These are phyloP conservation scores for Talaromyces sp. DNA, from an alignment of 2,329 filamentous ascomycete genomes.

Conservation along the genomic window DNA sequence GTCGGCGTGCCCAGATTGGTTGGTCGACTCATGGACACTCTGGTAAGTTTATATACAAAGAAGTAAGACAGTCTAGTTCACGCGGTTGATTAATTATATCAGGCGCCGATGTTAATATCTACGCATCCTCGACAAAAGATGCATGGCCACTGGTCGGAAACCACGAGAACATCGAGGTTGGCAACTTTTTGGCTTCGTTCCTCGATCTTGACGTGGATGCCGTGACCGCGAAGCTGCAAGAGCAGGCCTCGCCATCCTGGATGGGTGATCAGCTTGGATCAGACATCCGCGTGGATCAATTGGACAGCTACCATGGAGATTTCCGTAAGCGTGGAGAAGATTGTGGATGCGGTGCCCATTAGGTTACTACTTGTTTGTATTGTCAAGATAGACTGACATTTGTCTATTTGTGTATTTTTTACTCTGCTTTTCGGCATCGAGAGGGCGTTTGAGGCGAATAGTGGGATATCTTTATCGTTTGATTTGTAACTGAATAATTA, in stretches of 20 bases:
- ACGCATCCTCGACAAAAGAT: slow-evolving; percentile 64
- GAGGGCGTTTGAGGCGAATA: neutral
- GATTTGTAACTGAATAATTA: neutral
- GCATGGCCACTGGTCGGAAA: slow-evolving; percentile 69
- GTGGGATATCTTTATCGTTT: neutral
- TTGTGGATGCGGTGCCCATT: slow-evolving; percentile 8
- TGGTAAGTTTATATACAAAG: slow-evolving; percentile 23
- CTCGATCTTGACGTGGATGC: slow-evolving; percentile 71
- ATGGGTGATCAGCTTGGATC: slow-evolving; percentile 35
- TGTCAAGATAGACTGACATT: neutral
- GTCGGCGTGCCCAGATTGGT: slow-evolving; percentile 77
- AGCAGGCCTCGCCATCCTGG: slow-evolving; percentile 28
- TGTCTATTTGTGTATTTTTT: neutral
- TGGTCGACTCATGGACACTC: slow-evolving; percentile 94
- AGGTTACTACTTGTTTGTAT: neutral
- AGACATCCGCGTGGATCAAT: slow-evolving; percentile 30
- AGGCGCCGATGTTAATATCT: slow-evolving; percentile 94
- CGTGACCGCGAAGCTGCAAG: slow-evolving; percentile 68
- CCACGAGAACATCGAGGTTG: slow-evolving; percentile 91
- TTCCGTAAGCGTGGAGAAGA: slow-evolving; percentile 23
- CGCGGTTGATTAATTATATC: slow-evolving; percentile 14
- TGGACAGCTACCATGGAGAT: slow-evolving; percentile 41
- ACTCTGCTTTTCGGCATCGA: neutral
- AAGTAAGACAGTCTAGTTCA: neutral
- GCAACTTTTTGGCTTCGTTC: slow-evolving; percentile 72